Evolutionary conservation across 805 yeast species (phyloP), one percentile per base, ranked within the genome.

Genomic region (Cyberlindnera xylosilytica): DNA sequence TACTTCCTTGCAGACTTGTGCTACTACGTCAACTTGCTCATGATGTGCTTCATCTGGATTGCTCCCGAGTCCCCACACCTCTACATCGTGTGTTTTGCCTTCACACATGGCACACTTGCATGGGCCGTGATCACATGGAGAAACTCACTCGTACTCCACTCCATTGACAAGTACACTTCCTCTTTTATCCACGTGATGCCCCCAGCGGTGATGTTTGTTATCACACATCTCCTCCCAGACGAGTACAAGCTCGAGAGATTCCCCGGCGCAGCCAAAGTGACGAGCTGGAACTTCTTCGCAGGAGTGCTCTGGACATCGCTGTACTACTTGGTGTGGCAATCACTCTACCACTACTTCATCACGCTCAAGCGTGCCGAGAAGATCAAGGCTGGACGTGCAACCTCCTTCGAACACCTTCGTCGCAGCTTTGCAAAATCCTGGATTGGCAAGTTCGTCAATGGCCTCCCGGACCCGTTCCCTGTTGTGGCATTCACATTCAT

Each of bases 121-220:
- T 90, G 87, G 75, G 97, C 97, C 0, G 96, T 91, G 18, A 81
- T 91, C 34, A 87, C 97, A 0, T 91, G 98, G 99, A 73, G 96
- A 53, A 91, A 91, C 61, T 89, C 97, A 6, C 70, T 91, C 42
- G 98, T 91, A 8, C 70, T 91, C 36, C 99, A 91, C 59, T 82
- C 91, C 11, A 76, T 91, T 46, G 99, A 91, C 51, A 91, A 91
- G 62, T 87, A 90, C 13, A 93, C 98, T 2, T 81, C 91, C 17
- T 81, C 95, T 3, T 85, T 88, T 55, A 91, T 91, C 49, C 99
- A 91, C 59, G 72, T 93, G 12, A 74, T 87, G 66, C 99, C 99
- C 1, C 96, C 97, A 0, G 76, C 82, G 17, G 83, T 90, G 3
- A 74, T 89, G 76, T 89, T 87, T 66, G 88, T 86, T 23, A 80